Conservation (phyloP, 371 early-diverging fungal genomes). For the Mucor plumbeus region DNA sequence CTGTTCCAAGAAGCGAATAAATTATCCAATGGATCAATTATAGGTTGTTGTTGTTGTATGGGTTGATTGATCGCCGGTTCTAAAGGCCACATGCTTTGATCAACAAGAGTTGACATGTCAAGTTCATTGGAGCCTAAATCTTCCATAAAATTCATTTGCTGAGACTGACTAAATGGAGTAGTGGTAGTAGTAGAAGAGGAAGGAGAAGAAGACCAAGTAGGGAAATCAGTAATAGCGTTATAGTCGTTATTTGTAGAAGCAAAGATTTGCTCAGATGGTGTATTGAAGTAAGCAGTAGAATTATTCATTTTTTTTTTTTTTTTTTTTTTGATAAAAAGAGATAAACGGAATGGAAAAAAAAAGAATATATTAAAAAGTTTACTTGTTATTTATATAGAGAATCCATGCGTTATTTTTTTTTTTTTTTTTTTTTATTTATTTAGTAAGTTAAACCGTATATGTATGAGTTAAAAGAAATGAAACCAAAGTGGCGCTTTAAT, state of each 20-base stretch:
- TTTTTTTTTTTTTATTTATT: background rate
- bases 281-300: background rate
- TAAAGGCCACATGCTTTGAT: background rate
- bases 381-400: background rate
- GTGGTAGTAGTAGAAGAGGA: background rate
- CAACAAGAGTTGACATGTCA: slow-evolving; percentile 1
- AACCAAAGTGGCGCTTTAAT: slow-evolving; percentile 7
- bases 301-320: slow-evolving; percentile 6
- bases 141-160: background rate
- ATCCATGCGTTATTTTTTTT: slow-evolving; percentile 5
- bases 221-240: background rate
- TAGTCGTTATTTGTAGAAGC: background rate
- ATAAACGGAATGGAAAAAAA: background rate
- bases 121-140: background rate
- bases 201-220: background rate
- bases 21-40: background rate
- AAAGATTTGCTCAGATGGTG: slow-evolving; percentile 3
- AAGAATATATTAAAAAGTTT: background rate
- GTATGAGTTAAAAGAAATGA: background rate
- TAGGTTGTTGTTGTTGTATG: background rate
- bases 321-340: background rate
- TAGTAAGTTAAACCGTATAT: background rate
- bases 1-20: slow-evolving; percentile 18
- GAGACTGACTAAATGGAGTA: background rate
- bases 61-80: background rate